Evolutionary conservation across 108 stramenopile genomes (phyloP), one percentile per base, ranked within the genome.

Genomic region (Nannochloropsis granulata): DNA sequence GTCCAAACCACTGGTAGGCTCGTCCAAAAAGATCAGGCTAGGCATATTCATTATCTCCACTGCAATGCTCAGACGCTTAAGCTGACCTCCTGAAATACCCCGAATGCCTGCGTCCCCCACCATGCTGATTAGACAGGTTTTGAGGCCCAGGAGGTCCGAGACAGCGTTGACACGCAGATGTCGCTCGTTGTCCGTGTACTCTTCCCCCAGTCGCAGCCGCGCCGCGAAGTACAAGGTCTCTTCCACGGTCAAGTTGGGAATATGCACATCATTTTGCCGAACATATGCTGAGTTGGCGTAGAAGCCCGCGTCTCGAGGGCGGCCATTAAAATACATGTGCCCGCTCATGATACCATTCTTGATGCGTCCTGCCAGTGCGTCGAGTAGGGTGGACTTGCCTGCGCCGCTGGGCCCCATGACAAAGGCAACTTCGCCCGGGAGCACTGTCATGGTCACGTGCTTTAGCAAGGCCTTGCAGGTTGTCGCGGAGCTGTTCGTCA

Each of bases 1-100:
- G 46, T 92, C 91, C 44, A 92, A 43, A 1, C 91, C 91, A 43
- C 81, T 46, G 23, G 84, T 86, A 13, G 85, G 88, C 42, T 86
- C 85, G 79, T 86, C 83, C 25, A 83, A 26, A 80, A 88, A 90
- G 16, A 90, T 82, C 44, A 88, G 24, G 5, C 21, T 84, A 12
- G 91, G 90, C 25, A 84, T 78, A 43, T 78, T 82, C 42, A 85
- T 45, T 12, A 90, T 45, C 45, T 90, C 93, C 24, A 96, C 85
- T 16, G 92, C 94, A 79, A 96, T 83, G 44, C 90, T 90, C 80
- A 96, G 85, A n/a, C 95, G 83, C 56, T 93, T 88, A 78, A 93
- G 87, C 85, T 96, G 93, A 24, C 95, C 93, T 43, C 92, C 90
- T 81, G 84, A 90, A 80, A 95, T 88, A 24, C 94, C 94, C 44